Evolutionary conservation across 805 yeast genomes (phyloP), one percentile per base, ranked within the genome.

Genomic region (Zygoascus ofunaensis): DNA sequence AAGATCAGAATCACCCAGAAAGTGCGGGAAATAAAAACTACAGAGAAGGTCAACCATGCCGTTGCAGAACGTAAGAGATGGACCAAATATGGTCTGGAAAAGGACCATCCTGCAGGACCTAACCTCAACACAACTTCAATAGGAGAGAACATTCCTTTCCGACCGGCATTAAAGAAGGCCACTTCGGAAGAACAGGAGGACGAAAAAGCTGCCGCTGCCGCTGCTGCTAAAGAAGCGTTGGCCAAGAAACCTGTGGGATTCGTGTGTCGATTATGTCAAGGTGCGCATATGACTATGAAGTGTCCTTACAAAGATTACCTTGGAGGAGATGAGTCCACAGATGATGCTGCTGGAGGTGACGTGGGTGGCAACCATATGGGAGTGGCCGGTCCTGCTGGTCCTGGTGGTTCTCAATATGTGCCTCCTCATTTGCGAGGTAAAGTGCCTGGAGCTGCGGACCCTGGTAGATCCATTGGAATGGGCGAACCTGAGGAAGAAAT

Each of bases 301-400:
- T 92, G 99, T 83, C 98, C 98, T 51, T 87, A 78, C 76, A 89
- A 84, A 70, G 94, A 82, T 57, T 83, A 92, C 33, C 71, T 90
- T 62, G 85, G 81, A 30, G 70, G 73, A 22, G 65, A 69, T 28
- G 54, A 55, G 26, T 68, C 72, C 30, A 71, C 75, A 5, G 69
- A 54, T 26, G n/a, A n/a, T n/a, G n/a, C n/a, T n/a, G 14, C 17
- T 4, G 50, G 54, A 14, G 50, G 49, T 17, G 53, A 59, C 55
- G 70, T 74, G 23, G 42, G 42, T 22, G 53, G 48, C 23, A 38
- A 48, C 15, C 71, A 74, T 28, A 62, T 48, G 57, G 62, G 62
- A 46, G 63, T 73, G 23, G 61, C 49, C 56, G 62, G 62, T 46
- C 63, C 60, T 26, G 59, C 61, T 34, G 53, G 60, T 28, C 55